These are phyloP conservation scores for Pseudogymnoascus destructans DNA, from an alignment of 2,329 filamentous ascomycete genomes.

Conservation along the genomic window DNA sequence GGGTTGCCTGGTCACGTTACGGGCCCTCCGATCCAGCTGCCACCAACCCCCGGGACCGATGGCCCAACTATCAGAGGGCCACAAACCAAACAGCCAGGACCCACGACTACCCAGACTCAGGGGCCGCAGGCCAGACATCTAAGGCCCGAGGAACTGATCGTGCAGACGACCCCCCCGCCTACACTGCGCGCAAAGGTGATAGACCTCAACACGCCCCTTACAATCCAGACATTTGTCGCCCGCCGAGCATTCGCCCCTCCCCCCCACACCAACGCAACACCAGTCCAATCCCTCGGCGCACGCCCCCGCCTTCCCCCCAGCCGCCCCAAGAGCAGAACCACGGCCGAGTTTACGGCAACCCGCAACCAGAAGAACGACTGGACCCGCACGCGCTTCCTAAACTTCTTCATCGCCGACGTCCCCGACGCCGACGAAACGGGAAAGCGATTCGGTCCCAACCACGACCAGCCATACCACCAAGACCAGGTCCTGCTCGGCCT, in stretches of 20 bases:
- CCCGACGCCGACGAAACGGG: background rate
- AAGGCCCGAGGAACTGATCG: background rate
- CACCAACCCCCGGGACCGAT: background rate
- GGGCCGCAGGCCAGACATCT: background rate
- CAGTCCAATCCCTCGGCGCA: background rate
- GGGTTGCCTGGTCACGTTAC: background rate
- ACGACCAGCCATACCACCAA: slow-evolving; percentile 1
- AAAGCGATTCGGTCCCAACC: background rate
- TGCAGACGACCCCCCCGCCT: background rate
- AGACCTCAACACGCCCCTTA: background rate
- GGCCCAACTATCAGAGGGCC: background rate
- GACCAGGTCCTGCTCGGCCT: background rate
- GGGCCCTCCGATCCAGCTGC: background rate
- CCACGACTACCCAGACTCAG: background rate
- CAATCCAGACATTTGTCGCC: background rate
- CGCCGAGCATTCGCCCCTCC: background rate
- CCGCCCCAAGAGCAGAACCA: background rate
- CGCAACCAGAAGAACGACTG: background rate
- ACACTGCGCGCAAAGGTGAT: background rate
- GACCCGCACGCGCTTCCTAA: background rate
- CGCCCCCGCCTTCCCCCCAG: background rate
- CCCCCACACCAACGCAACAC: background rate
- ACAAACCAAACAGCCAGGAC: background rate
- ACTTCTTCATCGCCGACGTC: background rate
- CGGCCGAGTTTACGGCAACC: background rate